A percentile compares a stretch with the other conserved stretches of the same genome.
Conservation (phyloP, 2,329 filamentous ascomycete species). For the Elsinoe perseae region DNA sequence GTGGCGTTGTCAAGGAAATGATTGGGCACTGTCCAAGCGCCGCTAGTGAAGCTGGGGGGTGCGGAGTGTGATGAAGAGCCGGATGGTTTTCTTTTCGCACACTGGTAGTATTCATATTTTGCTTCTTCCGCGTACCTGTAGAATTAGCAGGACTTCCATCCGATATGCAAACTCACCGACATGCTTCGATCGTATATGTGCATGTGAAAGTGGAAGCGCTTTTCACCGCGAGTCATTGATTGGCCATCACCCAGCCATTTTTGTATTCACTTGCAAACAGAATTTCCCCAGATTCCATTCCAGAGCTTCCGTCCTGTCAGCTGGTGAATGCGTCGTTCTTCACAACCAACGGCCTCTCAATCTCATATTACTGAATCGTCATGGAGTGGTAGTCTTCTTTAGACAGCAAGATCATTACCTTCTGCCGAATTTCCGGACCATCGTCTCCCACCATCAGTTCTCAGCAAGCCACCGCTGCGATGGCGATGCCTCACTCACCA, state of each 20-base stretch:
- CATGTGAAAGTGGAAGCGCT: background rate
- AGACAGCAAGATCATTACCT: background rate
- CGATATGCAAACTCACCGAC: too few relatives aligned
- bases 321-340: conserved; percentile 9
- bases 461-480: background rate
- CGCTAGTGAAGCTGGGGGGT: background rate
- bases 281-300: background rate
- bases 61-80: background rate
- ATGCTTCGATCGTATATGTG: background rate
- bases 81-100: background rate
- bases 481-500: conserved; percentile 10
- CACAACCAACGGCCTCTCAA: conserved; percentile 14
- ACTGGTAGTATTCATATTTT: too few relatives aligned
- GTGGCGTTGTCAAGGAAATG: background rate
- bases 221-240: background rate
- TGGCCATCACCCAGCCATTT: conserved; percentile 3
- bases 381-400: background rate
- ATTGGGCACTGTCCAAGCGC: conserved; percentile 8
- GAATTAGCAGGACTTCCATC: too few relatives aligned
- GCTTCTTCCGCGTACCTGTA: too few relatives aligned
- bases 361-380: background rate
- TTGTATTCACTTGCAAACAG: conserved; percentile 10
- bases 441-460: background rate
- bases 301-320: conserved; percentile 1
- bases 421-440: background rate